Evolutionary conservation across 2,329 filamentous ascomycete species (phyloP).

Genomic region (Herpotrichia juniperi): DNA sequence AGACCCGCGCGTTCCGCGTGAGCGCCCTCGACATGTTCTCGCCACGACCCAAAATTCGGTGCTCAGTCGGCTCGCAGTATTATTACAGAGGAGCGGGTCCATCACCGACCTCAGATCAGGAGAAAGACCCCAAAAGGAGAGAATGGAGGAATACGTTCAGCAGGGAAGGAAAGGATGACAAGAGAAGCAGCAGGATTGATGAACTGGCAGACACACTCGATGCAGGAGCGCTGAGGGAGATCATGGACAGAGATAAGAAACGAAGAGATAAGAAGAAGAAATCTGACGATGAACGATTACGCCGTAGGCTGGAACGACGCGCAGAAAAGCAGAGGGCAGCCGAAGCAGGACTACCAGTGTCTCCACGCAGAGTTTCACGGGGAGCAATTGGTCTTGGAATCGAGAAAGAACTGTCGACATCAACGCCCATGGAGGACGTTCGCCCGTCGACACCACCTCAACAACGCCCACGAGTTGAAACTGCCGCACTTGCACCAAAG

Average conservation of each 20-base stretch:
- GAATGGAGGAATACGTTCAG: conserved; percentile 58
- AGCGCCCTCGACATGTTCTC: conserved; percentile 81
- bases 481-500: conserved; percentile 22
- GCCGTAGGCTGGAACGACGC: conserved; percentile 67
- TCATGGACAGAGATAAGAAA: conserved; percentile 88
- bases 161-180: conserved; percentile 55
- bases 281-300: conserved; percentile 70
- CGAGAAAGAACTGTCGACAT: conserved; percentile 56
- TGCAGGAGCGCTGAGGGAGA: conserved; percentile 80
- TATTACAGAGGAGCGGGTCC: conserved; percentile 47
- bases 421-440: conserved; percentile 60
- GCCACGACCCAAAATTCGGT: conserved; percentile 82
- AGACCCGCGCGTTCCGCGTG: conserved; percentile 78
- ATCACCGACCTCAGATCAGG: conserved; percentile 50
- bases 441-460: conserved; percentile 46
- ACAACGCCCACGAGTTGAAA: conserved; percentile 23
- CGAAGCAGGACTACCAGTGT: conserved; percentile 60
- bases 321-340: conserved; percentile 67
- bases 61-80: conserved; percentile 69
- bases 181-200: conserved; percentile 67
- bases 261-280: conserved; percentile 76
- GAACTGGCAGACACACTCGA: conserved; percentile 83
- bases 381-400: conserved; percentile 59
- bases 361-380: conserved; percentile 58
- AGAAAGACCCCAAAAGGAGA: conserved; percentile 56